Conservation (phyloP, 2,329 filamentous ascomycete genomes). For the Alternaria triticina region DNA sequence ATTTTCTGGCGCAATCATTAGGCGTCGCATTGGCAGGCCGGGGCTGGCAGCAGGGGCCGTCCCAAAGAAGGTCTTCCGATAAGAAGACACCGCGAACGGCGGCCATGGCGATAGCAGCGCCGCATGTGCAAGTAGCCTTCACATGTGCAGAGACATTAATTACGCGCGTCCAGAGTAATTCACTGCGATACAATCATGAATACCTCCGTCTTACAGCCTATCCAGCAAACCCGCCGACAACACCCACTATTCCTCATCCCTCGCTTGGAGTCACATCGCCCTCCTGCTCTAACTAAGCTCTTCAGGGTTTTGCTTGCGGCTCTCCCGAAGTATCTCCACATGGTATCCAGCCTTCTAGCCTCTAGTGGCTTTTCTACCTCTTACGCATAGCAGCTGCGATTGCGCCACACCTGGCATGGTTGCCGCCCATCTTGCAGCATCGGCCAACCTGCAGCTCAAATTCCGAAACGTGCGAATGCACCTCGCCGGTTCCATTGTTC, state of each 20-base stretch:
- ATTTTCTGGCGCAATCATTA: constrained; percentile 16
- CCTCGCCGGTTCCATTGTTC: constrained; percentile 8
- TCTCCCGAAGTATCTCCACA: constrained; percentile 4
- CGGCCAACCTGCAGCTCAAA: constrained; percentile 9
- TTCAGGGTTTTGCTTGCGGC: constrained; percentile 4
- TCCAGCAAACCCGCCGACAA: not conserved
- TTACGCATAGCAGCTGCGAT: not conserved
- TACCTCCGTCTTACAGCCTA: not conserved
- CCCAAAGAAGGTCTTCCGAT: constrained; percentile 37
- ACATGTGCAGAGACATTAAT: not conserved
- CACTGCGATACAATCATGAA: not conserved
- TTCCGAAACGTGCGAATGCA: constrained; percentile 15
- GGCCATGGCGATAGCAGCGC: constrained; percentile 19
- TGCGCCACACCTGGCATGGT: constrained; percentile 13
- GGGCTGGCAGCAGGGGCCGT: constrained; percentile 1
- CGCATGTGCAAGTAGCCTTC: not conserved
- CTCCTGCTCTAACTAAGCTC: not conserved
- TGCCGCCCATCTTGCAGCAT: constrained; percentile 3
- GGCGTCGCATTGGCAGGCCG: not conserved
- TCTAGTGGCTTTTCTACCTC: not conserved
- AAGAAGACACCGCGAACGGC: constrained; percentile 29
- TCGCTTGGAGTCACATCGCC: not conserved
- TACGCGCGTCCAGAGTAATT: not conserved
- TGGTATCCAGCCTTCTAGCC: not conserved
- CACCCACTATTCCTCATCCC: not conserved